Conservation (phyloP, 306 rosid species). For the Luffa acutangula region DNA sequence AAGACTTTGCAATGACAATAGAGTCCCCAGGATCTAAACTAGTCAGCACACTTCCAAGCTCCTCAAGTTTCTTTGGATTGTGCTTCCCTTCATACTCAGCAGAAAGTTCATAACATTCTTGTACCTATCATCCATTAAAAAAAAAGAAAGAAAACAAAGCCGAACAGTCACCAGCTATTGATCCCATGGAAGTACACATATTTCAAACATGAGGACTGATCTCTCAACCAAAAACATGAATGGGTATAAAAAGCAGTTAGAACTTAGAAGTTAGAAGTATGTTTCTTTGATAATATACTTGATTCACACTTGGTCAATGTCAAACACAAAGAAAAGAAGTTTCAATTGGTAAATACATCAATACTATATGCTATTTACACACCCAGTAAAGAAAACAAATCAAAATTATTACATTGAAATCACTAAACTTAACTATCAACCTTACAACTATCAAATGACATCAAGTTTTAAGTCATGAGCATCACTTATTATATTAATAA, state of each 20-base stretch:
- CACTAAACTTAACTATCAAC: not conserved
- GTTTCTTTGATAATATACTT: not conserved
- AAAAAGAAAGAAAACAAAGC: not conserved
- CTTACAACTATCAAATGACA: not conserved
- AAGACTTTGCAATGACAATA: constrained; percentile 82
- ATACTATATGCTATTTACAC: not conserved
- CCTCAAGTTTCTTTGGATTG: constrained; percentile 73
- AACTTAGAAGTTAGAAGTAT: not conserved
- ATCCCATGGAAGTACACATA: not conserved
- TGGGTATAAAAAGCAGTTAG: not conserved
- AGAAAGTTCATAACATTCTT: constrained; percentile 92
- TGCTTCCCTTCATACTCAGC: constrained; percentile 90
- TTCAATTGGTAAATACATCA: not conserved
- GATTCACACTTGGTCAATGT: not conserved
- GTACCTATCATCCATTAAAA: constrained; percentile 40
- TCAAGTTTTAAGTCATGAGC: not conserved
- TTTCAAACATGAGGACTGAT: not conserved
- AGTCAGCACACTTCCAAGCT: constrained; percentile 70
- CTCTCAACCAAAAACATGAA: not conserved
- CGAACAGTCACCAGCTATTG: not conserved
- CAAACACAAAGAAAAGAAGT: not conserved
- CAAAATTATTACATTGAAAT: not conserved
- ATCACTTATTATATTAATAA: not conserved
- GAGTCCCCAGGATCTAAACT: constrained; percentile 97
- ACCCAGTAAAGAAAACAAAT: not conserved